Percentiles rank a stretch among this genome's conserved stretches.
phyloP scores from a whole-genome alignment of 306 rosid genomes.

The Cucurbita argyrosperma region DNA sequence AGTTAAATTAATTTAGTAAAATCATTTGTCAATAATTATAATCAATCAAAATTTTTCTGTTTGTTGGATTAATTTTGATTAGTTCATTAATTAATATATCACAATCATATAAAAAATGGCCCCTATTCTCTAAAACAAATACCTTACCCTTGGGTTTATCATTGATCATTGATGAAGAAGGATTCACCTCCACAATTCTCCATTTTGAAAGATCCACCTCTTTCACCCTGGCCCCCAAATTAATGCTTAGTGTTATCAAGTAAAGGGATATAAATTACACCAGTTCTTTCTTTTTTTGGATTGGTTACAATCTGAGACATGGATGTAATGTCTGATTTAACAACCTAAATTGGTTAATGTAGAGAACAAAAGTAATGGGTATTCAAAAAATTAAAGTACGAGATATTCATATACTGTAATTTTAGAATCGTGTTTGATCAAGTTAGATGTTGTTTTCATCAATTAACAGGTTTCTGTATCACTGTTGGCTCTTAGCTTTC shows the following conservation, averaged over 20 bases:
- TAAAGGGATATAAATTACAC: background rate
- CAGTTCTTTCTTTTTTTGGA: too few species aligned
- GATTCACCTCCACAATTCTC: background rate
- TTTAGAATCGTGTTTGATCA: background rate
- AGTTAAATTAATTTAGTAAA: too few species aligned
- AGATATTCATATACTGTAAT: background rate
- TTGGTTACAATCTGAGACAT: background rate
- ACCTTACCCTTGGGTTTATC: background rate
- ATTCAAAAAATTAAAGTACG: background rate
- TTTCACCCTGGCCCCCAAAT: background rate
- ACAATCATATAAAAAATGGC: too few species aligned
- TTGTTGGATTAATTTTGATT: too few species aligned
- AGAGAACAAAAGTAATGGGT: background rate
- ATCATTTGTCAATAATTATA: too few species aligned
- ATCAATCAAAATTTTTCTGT: too few species aligned
- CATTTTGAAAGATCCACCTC: background rate
- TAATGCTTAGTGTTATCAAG: background rate
- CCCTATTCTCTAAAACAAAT: background rate
- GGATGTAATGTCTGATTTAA: background rate
- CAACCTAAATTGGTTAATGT: background rate
- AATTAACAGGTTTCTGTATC: conserved; percentile 46
- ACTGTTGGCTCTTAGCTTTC: conserved; percentile 54
- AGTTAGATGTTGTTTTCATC: conserved; percentile 12
- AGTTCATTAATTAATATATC: too few species aligned
- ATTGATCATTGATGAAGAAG: background rate